A percentile compares a stretch with the other conserved stretches of the same genome.
Evolutionary conservation across 129 eudicot genomes (phyloP).

Genomic region (Smallanthus sonchifolius): DNA sequence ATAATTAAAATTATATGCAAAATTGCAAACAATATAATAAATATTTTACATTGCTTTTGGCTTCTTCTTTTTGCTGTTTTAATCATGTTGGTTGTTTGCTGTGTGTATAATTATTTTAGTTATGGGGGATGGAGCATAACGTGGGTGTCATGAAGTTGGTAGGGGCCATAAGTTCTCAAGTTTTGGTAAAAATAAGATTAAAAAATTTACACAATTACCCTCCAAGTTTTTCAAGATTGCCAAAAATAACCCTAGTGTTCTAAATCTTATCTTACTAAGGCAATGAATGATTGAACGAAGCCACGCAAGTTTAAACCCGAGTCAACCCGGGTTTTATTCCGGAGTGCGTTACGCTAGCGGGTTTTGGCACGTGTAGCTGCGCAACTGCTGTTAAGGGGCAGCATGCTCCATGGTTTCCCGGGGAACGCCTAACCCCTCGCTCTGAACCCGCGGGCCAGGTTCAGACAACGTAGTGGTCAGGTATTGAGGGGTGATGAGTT

Average conservation of each 20-base stretch:
- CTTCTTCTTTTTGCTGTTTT: conserved; percentile 20
- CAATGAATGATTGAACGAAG: too few relatives aligned
- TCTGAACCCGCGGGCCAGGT: too few relatives aligned
- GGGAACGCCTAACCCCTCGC: too few relatives aligned
- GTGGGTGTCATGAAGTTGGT: conserved; percentile 33
- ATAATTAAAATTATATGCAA: neutral
- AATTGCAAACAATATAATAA: neutral
- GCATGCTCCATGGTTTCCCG: too few relatives aligned
- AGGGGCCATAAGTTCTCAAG: conserved; percentile 24
- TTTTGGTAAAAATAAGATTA: neutral
- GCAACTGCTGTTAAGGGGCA: too few relatives aligned
- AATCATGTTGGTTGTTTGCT: conserved; percentile 26
- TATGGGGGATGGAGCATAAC: conserved; percentile 28
- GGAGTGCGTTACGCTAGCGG: too few relatives aligned
- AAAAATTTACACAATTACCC: neutral
- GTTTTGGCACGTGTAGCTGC: too few relatives aligned
- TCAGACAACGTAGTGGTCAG: too few relatives aligned
- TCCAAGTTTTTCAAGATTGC: neutral
- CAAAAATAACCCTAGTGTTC: neutral
- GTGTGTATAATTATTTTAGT: conserved; percentile 18
- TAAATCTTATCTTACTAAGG: too few relatives aligned
- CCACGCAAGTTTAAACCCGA: too few relatives aligned
- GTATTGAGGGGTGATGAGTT: too few relatives aligned
- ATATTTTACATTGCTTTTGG: neutral
- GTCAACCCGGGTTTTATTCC: too few relatives aligned